Evolutionary conservation across 805 yeast genomes (phyloP), one percentile per base, ranked within the genome.

Genomic region (Cyberlindnera nakhonratchasimensis): DNA sequence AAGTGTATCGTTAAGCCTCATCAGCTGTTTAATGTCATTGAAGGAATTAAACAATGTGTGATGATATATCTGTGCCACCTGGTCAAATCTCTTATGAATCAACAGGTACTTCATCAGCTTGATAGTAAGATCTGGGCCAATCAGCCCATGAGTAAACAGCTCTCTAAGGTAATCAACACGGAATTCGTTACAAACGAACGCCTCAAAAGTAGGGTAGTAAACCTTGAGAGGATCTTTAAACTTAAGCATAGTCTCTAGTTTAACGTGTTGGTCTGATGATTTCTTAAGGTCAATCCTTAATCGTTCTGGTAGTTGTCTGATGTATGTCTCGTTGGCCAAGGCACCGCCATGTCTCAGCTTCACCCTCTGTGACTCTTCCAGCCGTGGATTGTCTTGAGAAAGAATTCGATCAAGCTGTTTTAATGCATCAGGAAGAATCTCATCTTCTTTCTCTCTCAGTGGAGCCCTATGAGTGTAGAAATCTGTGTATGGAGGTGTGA

Each of bases 201-300:
- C 13, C 20, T 45, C 51, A 11, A 53, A 28, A 6, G 40, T 38
- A 12, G n/a, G 31, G 10, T 34, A 29, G 24, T 39, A 42, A 6
- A 55, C 21, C 8, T 45, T 45, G 6, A 48, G 29, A 1, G 47
- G 47, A 3, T 47, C 40, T 11, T 40, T 34, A 29, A 43, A 46
- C 11, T 29, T 22, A 14, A 55, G 30, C 16, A 55, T 13, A 3
- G 37, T 32, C 6, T 39, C 38, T 3, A 55, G 34, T n/a, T 45
- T 47, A 13, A 46, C 40, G 39, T 55, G 59, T 1, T 45, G 30
- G 34, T 55, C 59, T 19, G 52, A 48, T 2, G 45, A 32, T 7
- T 31, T 34, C 4, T 34, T 16, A 14, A 51, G 23, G 9, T 29
- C 28, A 1, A 4, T 3, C 7, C 28, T 21, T 11, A 52, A 32